Conservation (phyloP, 78 protist species). For the Salpingoeca rosetta region DNA sequence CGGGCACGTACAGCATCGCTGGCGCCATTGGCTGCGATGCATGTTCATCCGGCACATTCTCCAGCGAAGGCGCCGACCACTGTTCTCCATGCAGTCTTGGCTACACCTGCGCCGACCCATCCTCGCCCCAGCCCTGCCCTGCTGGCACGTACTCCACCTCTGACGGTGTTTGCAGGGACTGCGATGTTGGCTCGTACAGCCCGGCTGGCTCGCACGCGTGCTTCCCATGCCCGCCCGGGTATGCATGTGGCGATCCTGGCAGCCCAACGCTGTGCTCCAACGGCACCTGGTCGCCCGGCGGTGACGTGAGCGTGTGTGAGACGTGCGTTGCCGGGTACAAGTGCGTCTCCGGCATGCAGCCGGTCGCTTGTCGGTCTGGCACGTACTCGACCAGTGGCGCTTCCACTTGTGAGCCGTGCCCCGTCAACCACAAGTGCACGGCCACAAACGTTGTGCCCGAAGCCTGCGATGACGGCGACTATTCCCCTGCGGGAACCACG, state of each 20-base stretch:
- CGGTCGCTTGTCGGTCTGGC: too few relatives aligned
- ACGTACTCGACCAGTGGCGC: too few relatives aligned
- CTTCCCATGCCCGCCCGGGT: conserved; percentile 46
- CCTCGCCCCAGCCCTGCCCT: not conserved
- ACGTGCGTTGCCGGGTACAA: not conserved
- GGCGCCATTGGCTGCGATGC: not conserved
- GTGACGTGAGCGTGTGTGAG: not conserved
- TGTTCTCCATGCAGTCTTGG: not conserved
- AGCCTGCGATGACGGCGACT: conserved; percentile 28
- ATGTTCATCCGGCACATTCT: not conserved
- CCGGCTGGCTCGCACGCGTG: conserved; percentile 8
- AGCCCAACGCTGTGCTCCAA: not conserved
- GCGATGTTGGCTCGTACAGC: conserved; percentile 12
- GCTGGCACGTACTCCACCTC: not conserved
- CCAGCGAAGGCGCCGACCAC: not conserved
- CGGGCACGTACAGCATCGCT: not conserved
- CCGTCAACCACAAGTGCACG: too few relatives aligned
- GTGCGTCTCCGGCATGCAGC: too few relatives aligned
- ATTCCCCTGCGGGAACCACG: conserved; percentile 1
- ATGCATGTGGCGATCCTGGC: not conserved
- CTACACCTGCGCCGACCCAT: not conserved
- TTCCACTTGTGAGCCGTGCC: too few relatives aligned
- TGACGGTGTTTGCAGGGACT: not conserved
- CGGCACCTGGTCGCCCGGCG: not conserved
- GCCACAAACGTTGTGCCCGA: not conserved